These are phyloP conservation scores for Leccinum boreale DNA, from an alignment of 768 basidiomycete species.

Conservation along the genomic window DNA sequence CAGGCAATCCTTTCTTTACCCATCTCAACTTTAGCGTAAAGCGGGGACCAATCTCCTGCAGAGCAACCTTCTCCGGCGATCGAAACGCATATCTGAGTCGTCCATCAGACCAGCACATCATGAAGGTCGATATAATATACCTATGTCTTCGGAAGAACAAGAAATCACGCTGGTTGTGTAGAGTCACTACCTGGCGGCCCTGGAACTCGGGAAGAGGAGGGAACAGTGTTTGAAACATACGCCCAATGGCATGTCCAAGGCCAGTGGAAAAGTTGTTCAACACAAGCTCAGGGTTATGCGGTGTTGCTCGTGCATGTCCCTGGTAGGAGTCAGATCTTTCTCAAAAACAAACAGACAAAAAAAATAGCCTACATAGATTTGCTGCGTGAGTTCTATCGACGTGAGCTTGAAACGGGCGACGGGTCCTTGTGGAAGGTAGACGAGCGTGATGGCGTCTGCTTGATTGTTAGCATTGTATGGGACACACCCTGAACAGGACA, in stretches of 20 bases:
- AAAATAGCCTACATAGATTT: slow-evolving; percentile 67
- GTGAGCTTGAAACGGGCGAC: slow-evolving; percentile 95
- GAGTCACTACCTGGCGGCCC: slow-evolving; percentile 93
- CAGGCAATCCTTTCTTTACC: slow-evolving; percentile 84
- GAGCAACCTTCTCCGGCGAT: slow-evolving; percentile 82
- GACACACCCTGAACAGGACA: slow-evolving; percentile 9
- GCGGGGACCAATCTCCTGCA: slow-evolving; percentile 97
- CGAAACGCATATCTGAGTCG: slow-evolving; percentile 80
- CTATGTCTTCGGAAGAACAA: slow-evolving; percentile 95
- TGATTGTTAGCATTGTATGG: slow-evolving; percentile 5
- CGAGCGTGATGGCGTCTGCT: slow-evolving; percentile 87
- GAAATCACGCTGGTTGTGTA: slow-evolving; percentile 98
- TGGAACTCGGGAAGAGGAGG: slow-evolving; percentile 94
- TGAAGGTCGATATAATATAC: slow-evolving; percentile 38
- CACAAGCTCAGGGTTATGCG: slow-evolving; percentile 93
- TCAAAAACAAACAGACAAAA: not conserved
- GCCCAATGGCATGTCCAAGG: slow-evolving; percentile 88
- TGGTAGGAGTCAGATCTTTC: slow-evolving; percentile 29
- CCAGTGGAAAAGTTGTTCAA: slow-evolving; percentile 93
- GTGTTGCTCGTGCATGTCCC: slow-evolving; percentile 91
- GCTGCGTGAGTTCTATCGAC: slow-evolving; percentile 78
- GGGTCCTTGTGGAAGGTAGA: slow-evolving; percentile 88
- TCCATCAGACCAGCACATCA: slow-evolving; percentile 6
- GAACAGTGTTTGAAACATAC: slow-evolving; percentile 95
- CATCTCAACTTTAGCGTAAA: slow-evolving; percentile 93